These are phyloP conservation scores for Nannizziopsis arthrosporioides DNA, from an alignment of 2,329 filamentous ascomycete genomes.

Conservation along the genomic window DNA sequence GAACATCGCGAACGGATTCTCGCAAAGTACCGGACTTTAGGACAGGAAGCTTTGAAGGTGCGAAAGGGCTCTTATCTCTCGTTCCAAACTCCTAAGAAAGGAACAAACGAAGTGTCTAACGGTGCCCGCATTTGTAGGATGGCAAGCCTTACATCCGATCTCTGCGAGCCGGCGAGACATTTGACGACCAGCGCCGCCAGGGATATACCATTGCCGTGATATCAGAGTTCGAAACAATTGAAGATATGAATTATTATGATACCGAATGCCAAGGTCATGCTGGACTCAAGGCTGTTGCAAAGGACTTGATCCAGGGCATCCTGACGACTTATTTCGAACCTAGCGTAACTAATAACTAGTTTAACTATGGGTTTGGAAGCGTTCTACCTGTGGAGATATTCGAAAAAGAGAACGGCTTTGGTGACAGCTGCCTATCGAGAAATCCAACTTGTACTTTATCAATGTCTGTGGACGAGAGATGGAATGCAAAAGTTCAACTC, in stretches of 20 bases:
- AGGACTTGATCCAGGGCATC: conserved; percentile 17
- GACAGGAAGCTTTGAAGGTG: conserved; percentile 29
- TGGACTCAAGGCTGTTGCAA: conserved; percentile 24
- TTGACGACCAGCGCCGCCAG: conserved; percentile 44
- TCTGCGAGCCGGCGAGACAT: conserved; percentile 37
- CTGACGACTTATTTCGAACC: conserved; percentile 19
- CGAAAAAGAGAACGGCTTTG: too few species aligned
- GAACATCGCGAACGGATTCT: conserved; percentile 30
- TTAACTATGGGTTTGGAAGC: too few species aligned
- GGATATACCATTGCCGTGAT: conserved; percentile 51
- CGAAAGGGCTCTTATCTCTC: not conserved
- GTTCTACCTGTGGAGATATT: too few species aligned
- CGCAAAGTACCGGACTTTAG: conserved; percentile 26
- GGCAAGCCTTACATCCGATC: conserved; percentile 55
- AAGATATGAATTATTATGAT: conserved; percentile 57
- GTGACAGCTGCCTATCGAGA: too few species aligned
- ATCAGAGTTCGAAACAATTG: conserved; percentile 47
- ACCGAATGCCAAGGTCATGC: conserved; percentile 41
- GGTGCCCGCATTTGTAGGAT: conserved; percentile 36
- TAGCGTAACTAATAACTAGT: too few species aligned
- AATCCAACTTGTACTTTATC: too few species aligned
- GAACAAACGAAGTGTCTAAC: not conserved
- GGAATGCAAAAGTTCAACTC: too few species aligned
- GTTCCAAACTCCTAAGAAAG: not conserved
- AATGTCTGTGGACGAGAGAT: too few species aligned